A percentile compares a stretch with the other conserved stretches of the same genome.
These are phyloP conservation scores for Alternaria consortialis DNA, from an alignment of 2,329 filamentous ascomycete species.

Conservation along the genomic window DNA sequence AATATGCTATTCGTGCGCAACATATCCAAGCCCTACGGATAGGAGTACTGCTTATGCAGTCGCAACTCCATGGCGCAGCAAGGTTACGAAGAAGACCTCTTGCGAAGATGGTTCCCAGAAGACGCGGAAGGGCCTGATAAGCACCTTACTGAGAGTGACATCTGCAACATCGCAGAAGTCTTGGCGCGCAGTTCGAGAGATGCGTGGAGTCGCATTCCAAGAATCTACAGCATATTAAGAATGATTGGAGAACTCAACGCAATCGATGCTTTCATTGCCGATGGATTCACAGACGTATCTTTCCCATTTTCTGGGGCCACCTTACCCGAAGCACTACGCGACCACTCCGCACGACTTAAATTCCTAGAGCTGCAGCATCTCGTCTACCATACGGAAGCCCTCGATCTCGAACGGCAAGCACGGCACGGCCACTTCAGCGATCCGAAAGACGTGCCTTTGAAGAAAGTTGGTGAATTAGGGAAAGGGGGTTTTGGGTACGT, in stretches of 20 bases:
- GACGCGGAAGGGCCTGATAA: neutral
- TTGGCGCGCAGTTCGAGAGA: slow-evolving; percentile 12
- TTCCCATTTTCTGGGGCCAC: slow-evolving; percentile 13
- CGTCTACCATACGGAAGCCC: slow-evolving; percentile 17
- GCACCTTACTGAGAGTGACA: slow-evolving; percentile 15
- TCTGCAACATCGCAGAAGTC: slow-evolving; percentile 19
- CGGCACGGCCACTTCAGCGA: slow-evolving; percentile 22
- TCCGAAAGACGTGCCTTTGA: slow-evolving; percentile 18
- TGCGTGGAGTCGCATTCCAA: slow-evolving; percentile 23
- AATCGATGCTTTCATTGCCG: slow-evolving; percentile 20
- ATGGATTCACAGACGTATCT: slow-evolving; percentile 15
- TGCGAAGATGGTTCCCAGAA: neutral
- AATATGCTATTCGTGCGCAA: too few species aligned
- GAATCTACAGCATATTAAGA: slow-evolving; percentile 26
- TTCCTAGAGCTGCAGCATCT: slow-evolving; percentile 26
- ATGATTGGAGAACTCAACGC: slow-evolving; percentile 17
- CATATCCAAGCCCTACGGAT: too few species aligned
- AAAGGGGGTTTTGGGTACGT: slow-evolving; percentile 31
- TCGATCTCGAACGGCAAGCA: slow-evolving; percentile 16
- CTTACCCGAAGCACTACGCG: neutral
- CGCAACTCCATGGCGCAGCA: neutral
- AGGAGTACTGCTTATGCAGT: too few species aligned
- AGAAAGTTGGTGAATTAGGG: slow-evolving; percentile 23
- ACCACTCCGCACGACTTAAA: neutral
- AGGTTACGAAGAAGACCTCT: neutral